A percentile compares a stretch with the other conserved stretches of the same genome.
These are phyloP conservation scores for Canavalia ensiformis DNA, from an alignment of 306 rosid genomes.

Conservation along the genomic window DNA sequence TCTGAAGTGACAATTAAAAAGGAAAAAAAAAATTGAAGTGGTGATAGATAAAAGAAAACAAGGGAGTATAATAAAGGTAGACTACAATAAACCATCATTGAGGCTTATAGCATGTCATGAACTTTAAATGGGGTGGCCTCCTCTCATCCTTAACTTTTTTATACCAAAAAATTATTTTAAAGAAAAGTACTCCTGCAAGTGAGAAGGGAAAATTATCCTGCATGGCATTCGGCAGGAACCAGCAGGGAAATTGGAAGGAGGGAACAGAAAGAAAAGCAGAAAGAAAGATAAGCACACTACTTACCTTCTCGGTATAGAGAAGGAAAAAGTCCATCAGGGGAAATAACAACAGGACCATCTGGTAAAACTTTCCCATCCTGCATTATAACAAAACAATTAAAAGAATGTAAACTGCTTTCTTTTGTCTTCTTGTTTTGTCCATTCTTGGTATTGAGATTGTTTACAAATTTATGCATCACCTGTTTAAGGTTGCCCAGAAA, in stretches of 20 bases:
- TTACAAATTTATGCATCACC: slow-evolving; percentile 61
- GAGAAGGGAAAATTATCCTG: slow-evolving; percentile 1
- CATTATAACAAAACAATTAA: slow-evolving; percentile 46
- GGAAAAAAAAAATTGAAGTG: too few relatives aligned
- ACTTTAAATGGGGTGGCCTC: background rate
- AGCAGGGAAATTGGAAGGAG: too few relatives aligned
- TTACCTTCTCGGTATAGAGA: slow-evolving; percentile 95
- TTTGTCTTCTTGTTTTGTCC: slow-evolving; percentile 41
- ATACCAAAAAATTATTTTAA: background rate
- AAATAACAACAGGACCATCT: slow-evolving; percentile 96
- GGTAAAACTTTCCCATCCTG: slow-evolving; percentile 97
- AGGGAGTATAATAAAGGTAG: too few relatives aligned
- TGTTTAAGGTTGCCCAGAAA: slow-evolving; percentile 91
- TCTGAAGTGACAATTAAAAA: too few relatives aligned
- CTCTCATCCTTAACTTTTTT: background rate
- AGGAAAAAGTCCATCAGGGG: slow-evolving; percentile 97
- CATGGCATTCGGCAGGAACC: background rate
- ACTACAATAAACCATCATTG: background rate
- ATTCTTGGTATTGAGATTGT: slow-evolving; percentile 46
- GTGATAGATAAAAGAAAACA: too few relatives aligned
- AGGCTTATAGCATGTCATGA: background rate
- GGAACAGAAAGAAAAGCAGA: slow-evolving; percentile 20
- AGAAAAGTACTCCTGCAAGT: background rate
- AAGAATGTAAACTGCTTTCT: slow-evolving; percentile 50
- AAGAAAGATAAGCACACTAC: slow-evolving; percentile 31